Evolutionary conservation across 2,329 filamentous ascomycete species (phyloP), one percentile per base, ranked within the genome.

Genomic region (Aspergillus aculeatus): DNA sequence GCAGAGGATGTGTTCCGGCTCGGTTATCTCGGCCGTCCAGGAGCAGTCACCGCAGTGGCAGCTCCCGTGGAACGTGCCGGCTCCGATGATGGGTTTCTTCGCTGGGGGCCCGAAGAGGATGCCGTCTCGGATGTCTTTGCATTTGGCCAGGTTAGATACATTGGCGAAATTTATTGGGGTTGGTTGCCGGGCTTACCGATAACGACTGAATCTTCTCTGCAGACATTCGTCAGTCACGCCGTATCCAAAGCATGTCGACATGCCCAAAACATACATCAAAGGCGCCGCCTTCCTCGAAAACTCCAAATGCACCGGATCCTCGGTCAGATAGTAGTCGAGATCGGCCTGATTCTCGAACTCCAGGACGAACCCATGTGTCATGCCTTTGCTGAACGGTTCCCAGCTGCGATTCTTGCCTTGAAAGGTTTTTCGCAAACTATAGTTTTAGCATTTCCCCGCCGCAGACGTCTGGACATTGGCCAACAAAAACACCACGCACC

Each of bases 1-100:
- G 14, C 49, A 59, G 21, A 59, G 52, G 21, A 56, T 59, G 23
- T 56, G 52, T 21, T 51, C 31, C n/a, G 19, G 52, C 9, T 53
- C 56, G 5, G 32, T 56, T 38, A 56, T 56, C 35, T 59, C 57
- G 4, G 53, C 57, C 12, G 57, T 59, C 57, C 57, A 57, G 12
- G 29, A 23, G 19, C 56, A 53, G 2, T 19, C 26, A n/a, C 56
- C 5, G 32, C 56, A 53, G 41, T 52, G 56, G 35, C 56, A 57
- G 35, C 49, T 57, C 19, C 49, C 56, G 35, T 57, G 49, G 24
- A 52, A 57, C 14, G 24, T 47, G 16, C 55, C 55, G 10, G 55
- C 55, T 9, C 23, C 35, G 29, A 52, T 35, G 12, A 38, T 31
- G n/a, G 49, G 56, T 19, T 48, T 35, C 23, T 47, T 47, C 9